Conservation (phyloP, 2,329 filamentous ascomycete genomes). For the Fusarium protoensiforme region DNA sequence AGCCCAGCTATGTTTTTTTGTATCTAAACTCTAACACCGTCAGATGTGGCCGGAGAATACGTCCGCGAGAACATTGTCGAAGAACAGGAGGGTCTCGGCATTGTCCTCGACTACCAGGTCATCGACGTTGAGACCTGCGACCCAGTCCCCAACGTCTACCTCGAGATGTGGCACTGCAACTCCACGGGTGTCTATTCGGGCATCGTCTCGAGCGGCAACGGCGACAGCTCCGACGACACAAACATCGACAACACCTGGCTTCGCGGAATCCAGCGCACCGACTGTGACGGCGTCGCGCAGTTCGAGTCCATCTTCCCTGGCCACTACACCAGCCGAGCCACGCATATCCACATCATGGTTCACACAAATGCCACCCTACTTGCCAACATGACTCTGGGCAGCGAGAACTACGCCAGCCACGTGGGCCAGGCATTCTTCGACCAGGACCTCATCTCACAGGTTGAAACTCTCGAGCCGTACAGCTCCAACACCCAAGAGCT, state of each 20-base stretch:
- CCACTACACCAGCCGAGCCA: conserved; percentile 57
- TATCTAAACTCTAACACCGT: background rate
- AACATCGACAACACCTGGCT: conserved; percentile 50
- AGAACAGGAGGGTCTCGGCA: conserved; percentile 52
- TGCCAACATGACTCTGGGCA: conserved; percentile 49
- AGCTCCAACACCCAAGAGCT: conserved; percentile 56
- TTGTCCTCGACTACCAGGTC: conserved; percentile 57
- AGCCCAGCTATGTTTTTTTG: accelerated
- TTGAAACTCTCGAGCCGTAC: conserved; percentile 63
- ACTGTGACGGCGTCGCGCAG: conserved; percentile 55
- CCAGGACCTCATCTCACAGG: conserved; percentile 63
- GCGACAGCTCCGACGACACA: conserved; percentile 54
- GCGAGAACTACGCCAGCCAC: conserved; percentile 60
- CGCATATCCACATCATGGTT: conserved; percentile 60
- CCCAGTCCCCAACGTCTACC: conserved; percentile 52
- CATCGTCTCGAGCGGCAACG: conserved; percentile 51
- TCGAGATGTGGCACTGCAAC: conserved; percentile 61
- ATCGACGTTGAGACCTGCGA: conserved; percentile 58
- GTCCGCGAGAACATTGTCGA: conserved; percentile 53
- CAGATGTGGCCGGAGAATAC: conserved; percentile 47
- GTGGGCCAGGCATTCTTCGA: conserved; percentile 75
- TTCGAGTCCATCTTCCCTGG: conserved; percentile 58
- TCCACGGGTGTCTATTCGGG: conserved; percentile 60
- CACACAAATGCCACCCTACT: conserved; percentile 49
- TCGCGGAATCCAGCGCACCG: conserved; percentile 53